Conservation (phyloP, 768 basidiomycete genomes). For the Agrocybe chaxingu region DNA sequence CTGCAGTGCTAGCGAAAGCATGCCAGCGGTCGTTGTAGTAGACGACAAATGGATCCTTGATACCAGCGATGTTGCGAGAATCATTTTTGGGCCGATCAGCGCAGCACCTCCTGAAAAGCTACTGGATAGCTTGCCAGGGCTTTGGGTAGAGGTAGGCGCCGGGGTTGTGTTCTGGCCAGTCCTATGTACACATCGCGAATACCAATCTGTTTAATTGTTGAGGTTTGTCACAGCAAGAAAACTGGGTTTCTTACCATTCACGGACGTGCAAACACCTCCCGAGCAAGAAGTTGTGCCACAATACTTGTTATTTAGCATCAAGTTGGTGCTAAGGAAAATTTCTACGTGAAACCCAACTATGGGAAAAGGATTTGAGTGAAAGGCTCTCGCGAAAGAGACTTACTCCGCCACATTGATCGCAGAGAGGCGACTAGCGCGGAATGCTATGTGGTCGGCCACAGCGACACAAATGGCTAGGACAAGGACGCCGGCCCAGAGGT, state of each 20-base stretch:
- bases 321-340: background rate
- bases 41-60: slow-evolving; percentile 19
- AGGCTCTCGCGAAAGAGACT: background rate
- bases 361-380: background rate
- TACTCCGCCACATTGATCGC: slow-evolving; percentile 9
- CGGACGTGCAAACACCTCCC: background rate
- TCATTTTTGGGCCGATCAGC: slow-evolving; percentile 12
- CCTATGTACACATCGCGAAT: slow-evolving; percentile 8
- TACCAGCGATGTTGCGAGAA: slow-evolving; percentile 8
- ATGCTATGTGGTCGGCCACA: background rate
- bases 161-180: background rate
- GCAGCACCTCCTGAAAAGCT: slow-evolving; percentile 10
- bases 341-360: slow-evolving; percentile 1
- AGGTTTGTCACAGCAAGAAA: background rate
- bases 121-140: slow-evolving; percentile 3
- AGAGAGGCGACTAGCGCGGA: background rate
- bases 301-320: background rate
- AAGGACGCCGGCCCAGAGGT: no score
- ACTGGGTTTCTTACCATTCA: background rate
- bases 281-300: background rate
- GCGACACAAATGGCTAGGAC: no score
- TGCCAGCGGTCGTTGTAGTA: slow-evolving; percentile 15
- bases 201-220: background rate
- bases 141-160: background rate
- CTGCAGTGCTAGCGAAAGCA: slow-evolving; percentile 16